Evolutionary conservation across 768 basidiomycete genomes (phyloP).

Genomic region (Boletus rubroflammeus): DNA sequence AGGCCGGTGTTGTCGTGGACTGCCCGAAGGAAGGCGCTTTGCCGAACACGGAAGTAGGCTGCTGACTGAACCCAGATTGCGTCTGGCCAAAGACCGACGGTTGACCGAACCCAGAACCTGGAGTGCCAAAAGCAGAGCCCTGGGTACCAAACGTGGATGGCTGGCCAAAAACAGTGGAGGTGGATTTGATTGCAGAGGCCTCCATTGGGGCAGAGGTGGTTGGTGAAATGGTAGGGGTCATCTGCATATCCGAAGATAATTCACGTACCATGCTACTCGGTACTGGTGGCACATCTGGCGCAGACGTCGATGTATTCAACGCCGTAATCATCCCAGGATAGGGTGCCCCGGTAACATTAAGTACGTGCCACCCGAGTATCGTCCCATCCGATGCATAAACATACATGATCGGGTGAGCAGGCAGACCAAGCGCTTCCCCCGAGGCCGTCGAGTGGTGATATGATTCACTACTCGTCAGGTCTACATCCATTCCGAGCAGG

Average conservation of each 20-base stretch:
- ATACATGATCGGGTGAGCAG: slow-evolving; percentile 62
- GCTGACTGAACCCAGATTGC: slow-evolving; percentile 14
- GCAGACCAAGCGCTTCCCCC: slow-evolving; percentile 40
- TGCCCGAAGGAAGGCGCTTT: slow-evolving; percentile 23
- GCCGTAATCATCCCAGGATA: slow-evolving; percentile 54
- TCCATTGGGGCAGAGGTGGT: slow-evolving; percentile 15
- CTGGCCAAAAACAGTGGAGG: slow-evolving; percentile 36
- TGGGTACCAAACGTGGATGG: slow-evolving; percentile 27
- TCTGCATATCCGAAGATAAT: slow-evolving; percentile 30
- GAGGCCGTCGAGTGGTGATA: slow-evolving; percentile 37
- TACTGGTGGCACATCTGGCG: slow-evolving; percentile 2
- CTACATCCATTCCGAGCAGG: slow-evolving; percentile 59
- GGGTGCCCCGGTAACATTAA: slow-evolving; percentile 48
- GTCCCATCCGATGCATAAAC: slow-evolving; percentile 80
- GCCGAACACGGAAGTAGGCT: slow-evolving; percentile 24
- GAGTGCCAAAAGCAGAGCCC: slow-evolving; percentile 15
- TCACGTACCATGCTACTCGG: slow-evolving; percentile 27
- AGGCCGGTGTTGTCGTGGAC: slow-evolving; percentile 6
- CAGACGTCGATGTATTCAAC: slow-evolving; percentile 10
- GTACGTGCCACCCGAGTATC: slow-evolving; percentile 66
- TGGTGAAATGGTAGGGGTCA: slow-evolving; percentile 23
- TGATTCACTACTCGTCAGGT: slow-evolving; percentile 52
- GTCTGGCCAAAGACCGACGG: slow-evolving; percentile 21
- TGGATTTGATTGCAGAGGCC: slow-evolving; percentile 27
- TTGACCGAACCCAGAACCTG: slow-evolving; percentile 32